A percentile compares a stretch with the other conserved stretches of the same genome.
Evolutionary conservation across 2,329 filamentous ascomycete genomes (phyloP).

Genomic region (Stagonosporopsis tanaceti): DNA sequence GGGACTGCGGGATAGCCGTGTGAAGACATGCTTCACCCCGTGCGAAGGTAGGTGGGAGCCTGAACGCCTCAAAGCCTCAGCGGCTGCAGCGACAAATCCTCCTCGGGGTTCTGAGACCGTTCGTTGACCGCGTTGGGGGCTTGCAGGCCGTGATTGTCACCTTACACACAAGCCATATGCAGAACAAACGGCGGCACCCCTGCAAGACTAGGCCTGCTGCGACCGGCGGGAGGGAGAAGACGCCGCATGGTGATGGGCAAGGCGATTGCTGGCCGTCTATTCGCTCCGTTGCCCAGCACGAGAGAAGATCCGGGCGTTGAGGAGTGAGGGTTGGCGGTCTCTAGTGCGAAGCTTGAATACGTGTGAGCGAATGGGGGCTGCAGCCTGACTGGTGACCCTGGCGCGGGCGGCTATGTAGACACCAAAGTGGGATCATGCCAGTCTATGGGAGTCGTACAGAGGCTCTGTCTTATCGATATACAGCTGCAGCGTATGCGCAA

Average conservation of each 20-base stretch:
- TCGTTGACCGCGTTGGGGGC: constrained; percentile 17
- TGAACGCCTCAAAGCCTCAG: constrained; percentile 43
- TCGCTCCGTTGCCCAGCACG: constrained; percentile 27
- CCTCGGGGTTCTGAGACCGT: constrained; percentile 18
- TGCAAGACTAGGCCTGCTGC: constrained; percentile 22
- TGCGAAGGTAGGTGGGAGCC: constrained; percentile 20
- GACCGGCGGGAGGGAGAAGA: constrained; percentile 19
- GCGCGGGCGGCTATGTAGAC: constrained; percentile 22
- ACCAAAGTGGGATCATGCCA: constrained; percentile 16
- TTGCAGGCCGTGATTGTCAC: constrained; percentile 27
- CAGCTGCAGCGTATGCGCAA: constrained; percentile 2
- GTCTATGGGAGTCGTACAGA: constrained; percentile 6
- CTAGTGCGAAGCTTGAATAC: constrained; percentile 29
- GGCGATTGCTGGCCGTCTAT: constrained; percentile 19
- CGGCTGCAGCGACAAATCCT: constrained; percentile 42
- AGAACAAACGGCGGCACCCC: constrained; percentile 15
- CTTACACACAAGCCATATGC: constrained; percentile 25
- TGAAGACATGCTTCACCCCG: constrained; percentile 31
- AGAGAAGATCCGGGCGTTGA: constrained; percentile 27
- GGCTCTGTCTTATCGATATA: constrained; percentile 15
- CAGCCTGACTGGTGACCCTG: constrained; percentile 3
- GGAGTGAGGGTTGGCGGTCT: constrained; percentile 23
- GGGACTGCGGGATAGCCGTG: constrained; percentile 33
- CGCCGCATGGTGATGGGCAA: constrained; percentile 26
- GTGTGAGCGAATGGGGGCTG: constrained; percentile 29